Conservation (phyloP, 106 monocot species). For the Apostasia ramifera region DNA sequence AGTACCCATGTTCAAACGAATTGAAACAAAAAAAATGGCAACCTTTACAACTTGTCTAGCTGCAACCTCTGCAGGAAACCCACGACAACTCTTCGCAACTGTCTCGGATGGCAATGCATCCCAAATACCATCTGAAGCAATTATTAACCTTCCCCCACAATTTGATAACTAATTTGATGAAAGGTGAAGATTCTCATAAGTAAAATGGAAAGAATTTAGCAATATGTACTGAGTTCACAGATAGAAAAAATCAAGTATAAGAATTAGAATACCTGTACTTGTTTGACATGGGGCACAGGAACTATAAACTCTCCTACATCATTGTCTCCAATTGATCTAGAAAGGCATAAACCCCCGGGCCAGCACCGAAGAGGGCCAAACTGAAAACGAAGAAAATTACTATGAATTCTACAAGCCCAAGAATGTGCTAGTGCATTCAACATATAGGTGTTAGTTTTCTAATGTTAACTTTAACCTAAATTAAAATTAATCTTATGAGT, state of each 20-base stretch:
- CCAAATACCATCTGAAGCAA: constrained; percentile 98
- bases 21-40: background rate
- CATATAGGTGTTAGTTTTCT: too few relatives aligned
- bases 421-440: too few relatives aligned
- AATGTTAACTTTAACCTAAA: too few relatives aligned
- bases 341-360: constrained; percentile 91
- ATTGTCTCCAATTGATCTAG: constrained; percentile 88
- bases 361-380: constrained; percentile 89
- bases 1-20: background rate
- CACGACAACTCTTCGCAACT: constrained; percentile 76
- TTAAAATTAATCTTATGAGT: too few relatives aligned
- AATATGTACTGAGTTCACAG: too few relatives aligned
- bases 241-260: too few relatives aligned
- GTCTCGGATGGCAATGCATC: constrained; percentile 75
- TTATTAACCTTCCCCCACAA: constrained; percentile 83
- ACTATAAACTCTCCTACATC: constrained; percentile 97
- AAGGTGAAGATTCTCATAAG: background rate
- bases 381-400: constrained; percentile 22
- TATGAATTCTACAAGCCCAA: too few relatives aligned
- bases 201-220: background rate
- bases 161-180: constrained; percentile 40
- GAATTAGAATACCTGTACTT: constrained; percentile 67
- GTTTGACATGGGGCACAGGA: constrained; percentile 88
- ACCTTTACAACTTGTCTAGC: constrained; percentile 91
- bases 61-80: constrained; percentile 89